phyloP scores from a whole-genome alignment of 106 monocot genomes.

The Narthecium ossifragum region DNA sequence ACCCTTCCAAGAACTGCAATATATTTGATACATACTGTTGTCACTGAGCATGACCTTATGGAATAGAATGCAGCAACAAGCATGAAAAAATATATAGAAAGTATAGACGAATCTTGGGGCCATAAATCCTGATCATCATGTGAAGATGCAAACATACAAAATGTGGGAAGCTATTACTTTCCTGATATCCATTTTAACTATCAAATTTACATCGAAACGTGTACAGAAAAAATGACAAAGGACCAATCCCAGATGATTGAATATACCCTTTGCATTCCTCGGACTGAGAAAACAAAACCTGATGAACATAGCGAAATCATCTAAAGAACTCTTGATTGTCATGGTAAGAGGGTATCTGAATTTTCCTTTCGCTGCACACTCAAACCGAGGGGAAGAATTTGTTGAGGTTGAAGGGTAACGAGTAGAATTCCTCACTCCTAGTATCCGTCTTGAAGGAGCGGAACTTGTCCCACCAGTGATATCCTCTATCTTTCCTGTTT shows the following conservation, averaged over 20 bases:
- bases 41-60: too few species aligned
- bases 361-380: slow-evolving; percentile 3
- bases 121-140: too few species aligned
- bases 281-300: background rate
- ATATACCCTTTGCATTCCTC: background rate
- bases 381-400: slow-evolving; percentile 65
- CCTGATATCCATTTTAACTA: background rate
- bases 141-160: too few species aligned
- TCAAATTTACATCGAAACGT: background rate
- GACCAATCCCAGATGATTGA: too few species aligned
- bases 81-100: too few species aligned
- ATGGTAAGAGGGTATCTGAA: background rate
- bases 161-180: too few species aligned
- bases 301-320: background rate
- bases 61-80: too few species aligned
- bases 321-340: background rate
- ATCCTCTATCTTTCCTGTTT: slow-evolving; percentile 51
- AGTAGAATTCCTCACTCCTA: slow-evolving; percentile 73
- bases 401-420: slow-evolving; percentile 62
- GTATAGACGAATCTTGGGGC: too few species aligned
- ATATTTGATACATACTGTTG: too few species aligned
- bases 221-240: background rate
- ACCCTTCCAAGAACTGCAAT: too few species aligned
- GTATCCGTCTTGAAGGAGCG: slow-evolving; percentile 53
- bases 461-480: slow-evolving; percentile 73